Evolutionary conservation across 148 eudicot species (phyloP).

Genomic region (Oxyria digyna): DNA sequence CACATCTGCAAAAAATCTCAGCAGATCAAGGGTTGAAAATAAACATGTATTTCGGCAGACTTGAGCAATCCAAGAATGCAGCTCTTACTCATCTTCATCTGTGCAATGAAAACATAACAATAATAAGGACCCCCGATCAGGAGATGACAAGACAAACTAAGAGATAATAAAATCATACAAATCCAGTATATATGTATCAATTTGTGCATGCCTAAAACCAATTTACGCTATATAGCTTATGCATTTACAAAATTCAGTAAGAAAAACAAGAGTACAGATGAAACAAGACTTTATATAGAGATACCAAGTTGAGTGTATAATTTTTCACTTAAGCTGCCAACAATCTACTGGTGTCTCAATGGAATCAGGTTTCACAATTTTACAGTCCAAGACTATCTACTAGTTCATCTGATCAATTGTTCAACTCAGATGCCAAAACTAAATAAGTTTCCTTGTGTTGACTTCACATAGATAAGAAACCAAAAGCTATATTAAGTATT

Average conservation of each 20-base stretch:
- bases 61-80: background rate
- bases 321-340: background rate
- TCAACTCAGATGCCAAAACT: background rate
- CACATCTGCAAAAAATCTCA: background rate
- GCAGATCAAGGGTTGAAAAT: background rate
- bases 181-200: background rate
- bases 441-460: background rate
- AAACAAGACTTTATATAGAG: background rate
- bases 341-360: background rate
- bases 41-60: background rate
- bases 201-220: background rate
- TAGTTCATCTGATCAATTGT: background rate
- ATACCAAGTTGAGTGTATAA: background rate
- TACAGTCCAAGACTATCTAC: background rate
- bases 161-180: background rate
- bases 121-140: background rate
- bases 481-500: background rate
- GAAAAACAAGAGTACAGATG: background rate
- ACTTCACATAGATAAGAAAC: background rate
- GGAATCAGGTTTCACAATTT: background rate
- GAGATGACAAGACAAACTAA: background rate
- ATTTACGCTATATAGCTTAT: too few species aligned
- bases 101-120: conserved; percentile 3
- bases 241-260: background rate
- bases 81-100: conserved; percentile 8